Evolutionary conservation across 164 flowering plant species (phyloP).

Genomic region (Brasenia schreberi): DNA sequence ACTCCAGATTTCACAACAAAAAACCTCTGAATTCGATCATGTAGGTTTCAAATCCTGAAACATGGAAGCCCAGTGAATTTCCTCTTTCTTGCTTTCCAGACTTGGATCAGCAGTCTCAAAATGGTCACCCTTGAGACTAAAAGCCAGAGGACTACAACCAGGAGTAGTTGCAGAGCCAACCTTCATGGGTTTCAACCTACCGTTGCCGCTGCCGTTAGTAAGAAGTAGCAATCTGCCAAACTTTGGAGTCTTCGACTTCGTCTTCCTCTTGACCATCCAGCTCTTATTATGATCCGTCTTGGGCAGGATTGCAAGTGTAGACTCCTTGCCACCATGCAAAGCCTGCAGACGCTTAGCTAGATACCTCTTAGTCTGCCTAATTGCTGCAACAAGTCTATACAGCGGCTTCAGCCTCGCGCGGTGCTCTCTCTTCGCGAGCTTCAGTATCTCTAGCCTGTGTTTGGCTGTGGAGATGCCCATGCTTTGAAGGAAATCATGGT

Average conservation of each 20-base stretch:
- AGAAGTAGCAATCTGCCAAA: constrained; percentile 36
- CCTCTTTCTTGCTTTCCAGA: constrained; percentile 10
- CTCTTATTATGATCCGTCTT: constrained; percentile 15
- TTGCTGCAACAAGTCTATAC: constrained; percentile 30
- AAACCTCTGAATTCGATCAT: constrained; percentile 14
- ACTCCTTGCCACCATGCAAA: constrained; percentile 28
- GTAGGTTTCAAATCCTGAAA: constrained; percentile 73
- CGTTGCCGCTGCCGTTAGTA: constrained; percentile 28
- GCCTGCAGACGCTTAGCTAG: constrained; percentile 27
- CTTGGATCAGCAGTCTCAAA: constrained; percentile 15
- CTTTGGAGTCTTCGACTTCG: constrained; percentile 15
- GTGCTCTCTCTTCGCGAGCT: constrained; percentile 45
- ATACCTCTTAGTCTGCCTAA: constrained; percentile 39
- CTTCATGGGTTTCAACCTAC: neutral
- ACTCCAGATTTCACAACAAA: too few species aligned
- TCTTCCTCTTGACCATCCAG: constrained; percentile 57
- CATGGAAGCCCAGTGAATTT: constrained; percentile 48
- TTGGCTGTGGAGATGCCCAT: constrained; percentile 75
- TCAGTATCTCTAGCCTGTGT: constrained; percentile 78
- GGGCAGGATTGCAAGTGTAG: constrained; percentile 42
- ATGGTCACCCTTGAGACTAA: constrained; percentile 5
- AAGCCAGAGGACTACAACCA: neutral
- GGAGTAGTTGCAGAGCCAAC: neutral
- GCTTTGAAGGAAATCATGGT: constrained; percentile 80
- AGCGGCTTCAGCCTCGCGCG: constrained; percentile 19